phyloP scores from a whole-genome alignment of 305 asterid species.

The Fraxinus ornus region DNA sequence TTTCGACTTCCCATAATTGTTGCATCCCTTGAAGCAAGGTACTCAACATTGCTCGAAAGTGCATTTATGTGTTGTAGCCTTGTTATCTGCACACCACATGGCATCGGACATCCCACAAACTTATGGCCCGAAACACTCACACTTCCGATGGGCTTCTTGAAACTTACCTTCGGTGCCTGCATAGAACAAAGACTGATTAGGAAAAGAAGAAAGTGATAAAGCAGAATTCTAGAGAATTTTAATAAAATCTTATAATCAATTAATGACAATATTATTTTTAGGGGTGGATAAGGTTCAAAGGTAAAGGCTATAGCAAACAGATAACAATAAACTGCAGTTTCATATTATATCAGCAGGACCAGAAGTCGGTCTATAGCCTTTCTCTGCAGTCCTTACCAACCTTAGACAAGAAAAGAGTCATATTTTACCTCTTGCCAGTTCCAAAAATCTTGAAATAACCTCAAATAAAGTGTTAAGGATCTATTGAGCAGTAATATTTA shows the following conservation, averaged over 20 bases:
- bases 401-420: not conserved
- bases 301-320: not conserved
- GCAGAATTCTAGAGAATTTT: slow-evolving; percentile 6
- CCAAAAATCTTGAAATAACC: not conserved
- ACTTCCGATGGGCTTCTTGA: slow-evolving; percentile 94
- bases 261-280: not conserved
- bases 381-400: not conserved
- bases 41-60: slow-evolving; percentile 78
- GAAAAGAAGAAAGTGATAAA: not conserved
- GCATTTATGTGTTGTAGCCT: slow-evolving; percentile 58
- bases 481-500: not conserved
- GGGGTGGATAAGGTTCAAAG: slow-evolving; percentile 9
- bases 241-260: not conserved
- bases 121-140: slow-evolving; percentile 94
- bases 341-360: not conserved
- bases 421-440: not conserved
- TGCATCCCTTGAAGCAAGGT: slow-evolving; percentile 88
- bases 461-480: not conserved
- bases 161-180: slow-evolving; percentile 86
- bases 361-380: not conserved
- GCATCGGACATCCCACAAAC: slow-evolving; percentile 95
- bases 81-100: slow-evolving; percentile 85
- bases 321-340: not conserved
- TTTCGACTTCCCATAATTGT: slow-evolving; percentile 95
- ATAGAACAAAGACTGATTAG: slow-evolving; percentile 13